These are phyloP conservation scores for Aquilaria agallochum DNA, from an alignment of 441 rosid genomes.

Conservation along the genomic window DNA sequence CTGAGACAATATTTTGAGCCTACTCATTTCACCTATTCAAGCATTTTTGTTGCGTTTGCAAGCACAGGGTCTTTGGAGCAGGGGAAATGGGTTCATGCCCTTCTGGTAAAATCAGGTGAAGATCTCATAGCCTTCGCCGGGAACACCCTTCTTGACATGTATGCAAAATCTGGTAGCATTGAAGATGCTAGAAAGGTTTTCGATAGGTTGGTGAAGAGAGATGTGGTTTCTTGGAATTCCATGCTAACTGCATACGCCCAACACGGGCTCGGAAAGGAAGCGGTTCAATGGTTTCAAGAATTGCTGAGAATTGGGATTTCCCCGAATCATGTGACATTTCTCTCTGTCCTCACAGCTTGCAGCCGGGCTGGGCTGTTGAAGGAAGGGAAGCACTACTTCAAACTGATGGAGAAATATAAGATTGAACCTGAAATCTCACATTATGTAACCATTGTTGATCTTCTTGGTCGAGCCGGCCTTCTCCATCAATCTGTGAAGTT, in stretches of 20 bases:
- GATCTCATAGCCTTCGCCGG: slow-evolving; percentile 32
- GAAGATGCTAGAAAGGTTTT: slow-evolving; percentile 33
- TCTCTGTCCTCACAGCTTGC: slow-evolving; percentile 49
- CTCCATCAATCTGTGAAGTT: slow-evolving; percentile 33
- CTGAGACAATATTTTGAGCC: slow-evolving; percentile 26
- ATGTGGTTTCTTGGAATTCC: slow-evolving; percentile 40
- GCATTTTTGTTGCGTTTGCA: slow-evolving; percentile 30
- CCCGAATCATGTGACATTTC: slow-evolving; percentile 45
- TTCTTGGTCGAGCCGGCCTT: slow-evolving; percentile 51
- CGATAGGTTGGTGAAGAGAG: slow-evolving; percentile 24
- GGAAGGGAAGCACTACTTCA: slow-evolving; percentile 35
- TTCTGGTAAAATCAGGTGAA: slow-evolving; percentile 34
- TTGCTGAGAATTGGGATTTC: slow-evolving; percentile 32
- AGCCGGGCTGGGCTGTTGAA: slow-evolving; percentile 43
- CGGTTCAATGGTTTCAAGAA: slow-evolving; percentile 28
- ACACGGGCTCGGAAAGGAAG: slow-evolving; percentile 39
- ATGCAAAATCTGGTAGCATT: slow-evolving; percentile 40
- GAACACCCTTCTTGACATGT: slow-evolving; percentile 38
- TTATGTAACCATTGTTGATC: slow-evolving; percentile 45
- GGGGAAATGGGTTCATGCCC: slow-evolving; percentile 41
- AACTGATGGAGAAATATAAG: slow-evolving; percentile 29
- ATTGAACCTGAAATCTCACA: slow-evolving; percentile 35
- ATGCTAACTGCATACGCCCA: slow-evolving; percentile 41
- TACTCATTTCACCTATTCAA: slow-evolving; percentile 32
- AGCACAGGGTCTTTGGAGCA: slow-evolving; percentile 34